Conservation (phyloP, 371 early-diverging fungal genomes). For the Dichotomocladium elegans region DNA sequence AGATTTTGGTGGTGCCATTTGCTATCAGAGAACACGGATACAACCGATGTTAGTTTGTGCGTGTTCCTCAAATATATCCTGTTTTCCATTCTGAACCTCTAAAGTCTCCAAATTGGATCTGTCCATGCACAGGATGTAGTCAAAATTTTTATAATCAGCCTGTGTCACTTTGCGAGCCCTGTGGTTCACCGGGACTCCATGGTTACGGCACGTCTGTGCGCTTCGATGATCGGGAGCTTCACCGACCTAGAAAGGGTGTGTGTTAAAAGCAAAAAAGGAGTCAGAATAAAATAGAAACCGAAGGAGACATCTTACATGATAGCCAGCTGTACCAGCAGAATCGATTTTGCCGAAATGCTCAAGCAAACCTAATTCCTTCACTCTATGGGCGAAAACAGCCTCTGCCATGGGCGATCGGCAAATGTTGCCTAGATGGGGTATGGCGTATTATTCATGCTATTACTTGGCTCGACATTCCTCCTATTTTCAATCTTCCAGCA, state of each 20-base stretch:
- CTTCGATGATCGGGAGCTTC: constrained; percentile 73
- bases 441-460: too few relatives aligned
- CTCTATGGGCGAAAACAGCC: constrained; percentile 81
- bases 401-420: constrained; percentile 91
- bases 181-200: constrained; percentile 84
- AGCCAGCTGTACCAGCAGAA: constrained; percentile 84
- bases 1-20: constrained; percentile 20
- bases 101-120: constrained; percentile 71
- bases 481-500: not conserved
- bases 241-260: constrained; percentile 68
- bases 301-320: constrained; percentile 54
- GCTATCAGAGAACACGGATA: constrained; percentile 11
- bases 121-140: constrained; percentile 90
- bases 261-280: not conserved
- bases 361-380: constrained; percentile 55
- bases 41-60: not conserved
- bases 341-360: constrained; percentile 70
- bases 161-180: constrained; percentile 63
- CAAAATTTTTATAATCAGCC: constrained; percentile 69
- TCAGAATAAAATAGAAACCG: not conserved
- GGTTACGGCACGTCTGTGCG: constrained; percentile 60
- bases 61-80: too few relatives aligned
- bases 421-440: constrained; percentile 87
- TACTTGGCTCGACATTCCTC: not conserved
- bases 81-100: too few relatives aligned